phyloP scores from a whole-genome alignment of 768 basidiomycete species.

The Hortiboletus flavorubellus region DNA sequence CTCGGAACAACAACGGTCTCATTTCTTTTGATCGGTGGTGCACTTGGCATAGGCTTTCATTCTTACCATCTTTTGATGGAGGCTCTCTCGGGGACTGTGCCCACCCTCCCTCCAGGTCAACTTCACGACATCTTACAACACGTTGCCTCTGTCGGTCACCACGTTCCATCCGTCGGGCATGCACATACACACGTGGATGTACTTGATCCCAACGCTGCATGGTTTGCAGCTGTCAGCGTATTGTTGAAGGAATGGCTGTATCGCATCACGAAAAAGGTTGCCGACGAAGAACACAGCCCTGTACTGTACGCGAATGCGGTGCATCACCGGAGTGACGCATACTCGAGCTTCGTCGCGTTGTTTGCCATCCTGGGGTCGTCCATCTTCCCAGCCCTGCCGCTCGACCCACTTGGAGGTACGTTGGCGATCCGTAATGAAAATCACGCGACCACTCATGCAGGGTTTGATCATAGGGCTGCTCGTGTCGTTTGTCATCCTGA shows the following conservation, averaged over 20 bases:
- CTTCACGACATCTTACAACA: slow-evolving; percentile 61
- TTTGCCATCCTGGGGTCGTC: slow-evolving; percentile 90
- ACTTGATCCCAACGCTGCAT: slow-evolving; percentile 92
- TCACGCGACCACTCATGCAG: slow-evolving; percentile 4
- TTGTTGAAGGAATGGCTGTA: slow-evolving; percentile 92
- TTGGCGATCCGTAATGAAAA: neutral
- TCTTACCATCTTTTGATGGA: slow-evolving; percentile 81
- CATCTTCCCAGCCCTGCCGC: slow-evolving; percentile 76
- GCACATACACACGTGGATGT: slow-evolving; percentile 50
- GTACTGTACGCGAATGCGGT: slow-evolving; percentile 95
- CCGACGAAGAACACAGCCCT: slow-evolving; percentile 85
- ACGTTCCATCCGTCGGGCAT: slow-evolving; percentile 52
- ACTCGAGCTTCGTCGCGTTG: slow-evolving; percentile 88
- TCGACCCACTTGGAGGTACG: slow-evolving; percentile 93
- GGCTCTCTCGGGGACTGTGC: slow-evolving; percentile 62
- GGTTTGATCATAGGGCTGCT: slow-evolving; percentile 54
- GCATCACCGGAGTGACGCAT: slow-evolving; percentile 97
- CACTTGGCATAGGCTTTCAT: slow-evolving; percentile 84
- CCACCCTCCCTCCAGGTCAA: slow-evolving; percentile 61
- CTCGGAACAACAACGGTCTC: slow-evolving; percentile 91
- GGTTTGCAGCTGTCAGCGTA: slow-evolving; percentile 86
- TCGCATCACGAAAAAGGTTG: slow-evolving; percentile 83
- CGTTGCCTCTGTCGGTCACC: slow-evolving; percentile 52
- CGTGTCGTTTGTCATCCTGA: slow-evolving; percentile 87
- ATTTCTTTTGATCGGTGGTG: slow-evolving; percentile 79